Evolutionary conservation across 139 green algal species (phyloP).

Genomic region (Chlorella sp.): DNA sequence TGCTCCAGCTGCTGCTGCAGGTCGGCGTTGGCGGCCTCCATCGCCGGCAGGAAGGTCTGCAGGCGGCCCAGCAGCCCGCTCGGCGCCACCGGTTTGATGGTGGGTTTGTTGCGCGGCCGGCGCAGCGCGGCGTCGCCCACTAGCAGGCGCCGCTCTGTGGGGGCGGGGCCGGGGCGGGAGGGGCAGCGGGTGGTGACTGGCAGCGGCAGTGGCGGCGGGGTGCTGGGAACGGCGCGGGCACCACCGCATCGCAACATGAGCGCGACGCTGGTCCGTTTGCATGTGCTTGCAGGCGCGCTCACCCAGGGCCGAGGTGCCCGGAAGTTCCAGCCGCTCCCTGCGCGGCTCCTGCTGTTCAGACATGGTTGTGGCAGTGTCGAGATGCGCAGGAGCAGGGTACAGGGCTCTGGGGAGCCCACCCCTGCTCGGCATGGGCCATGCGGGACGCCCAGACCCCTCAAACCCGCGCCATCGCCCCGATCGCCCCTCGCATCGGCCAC

Average conservation of each 20-base stretch:
- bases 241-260: too few relatives aligned
- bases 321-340: conserved; percentile 23
- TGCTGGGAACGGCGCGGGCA: not conserved
- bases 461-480: not conserved
- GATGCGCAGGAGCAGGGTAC: too few relatives aligned
- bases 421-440: too few relatives aligned
- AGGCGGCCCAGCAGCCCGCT: conserved; percentile 40
- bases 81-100: conserved; percentile 20
- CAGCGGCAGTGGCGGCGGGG: not conserved
- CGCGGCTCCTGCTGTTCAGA: not conserved
- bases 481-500: not conserved
- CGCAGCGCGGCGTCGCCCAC: conserved; percentile 1
- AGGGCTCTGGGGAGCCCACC: too few relatives aligned
- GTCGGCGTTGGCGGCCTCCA: conserved; percentile 43
- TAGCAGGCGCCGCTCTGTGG: conserved; percentile 24
- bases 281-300: not conserved
- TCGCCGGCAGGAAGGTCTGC: conserved; percentile 45
- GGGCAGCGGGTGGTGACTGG: too few relatives aligned
- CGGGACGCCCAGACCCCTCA: too few relatives aligned
- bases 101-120: conserved; percentile 7
- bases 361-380: too few relatives aligned
- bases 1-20: conserved; percentile 31
- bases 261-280: too few relatives aligned
- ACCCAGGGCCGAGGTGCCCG: not conserved
- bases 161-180: too few relatives aligned